These are phyloP conservation scores for Acorus gramineus DNA, from an alignment of 106 monocot genomes.

Conservation along the genomic window DNA sequence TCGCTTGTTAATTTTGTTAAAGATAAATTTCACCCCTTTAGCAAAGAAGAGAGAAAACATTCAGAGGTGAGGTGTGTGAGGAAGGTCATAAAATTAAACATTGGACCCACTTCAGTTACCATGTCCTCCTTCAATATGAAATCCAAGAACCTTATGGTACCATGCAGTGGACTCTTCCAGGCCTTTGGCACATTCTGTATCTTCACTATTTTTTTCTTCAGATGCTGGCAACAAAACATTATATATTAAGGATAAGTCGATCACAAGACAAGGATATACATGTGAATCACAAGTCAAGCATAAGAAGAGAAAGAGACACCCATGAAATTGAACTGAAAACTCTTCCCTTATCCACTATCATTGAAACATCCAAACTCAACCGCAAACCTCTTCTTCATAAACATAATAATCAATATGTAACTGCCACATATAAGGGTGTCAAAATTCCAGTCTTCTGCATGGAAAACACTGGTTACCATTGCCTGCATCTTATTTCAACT, in stretches of 20 bases:
- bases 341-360: no score
- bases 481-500: no score
- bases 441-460: no score
- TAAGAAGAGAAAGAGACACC: no score
- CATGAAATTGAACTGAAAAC: no score
- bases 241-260: neutral
- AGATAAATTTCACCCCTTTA: conserved; percentile 69
- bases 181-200: conserved; percentile 21
- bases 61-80: neutral
- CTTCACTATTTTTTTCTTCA: conserved; percentile 29
- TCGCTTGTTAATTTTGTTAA: conserved; percentile 43
- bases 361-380: no score
- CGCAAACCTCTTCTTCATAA: no score
- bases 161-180: conserved; percentile 41
- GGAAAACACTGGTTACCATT: no score
- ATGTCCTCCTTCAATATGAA: conserved; percentile 52
- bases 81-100: neutral
- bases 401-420: no score
- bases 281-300: no score
- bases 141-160: conserved; percentile 66
- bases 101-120: conserved; percentile 25
- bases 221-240: neutral
- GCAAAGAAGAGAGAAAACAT: conserved; percentile 7
- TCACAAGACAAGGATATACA: no score
- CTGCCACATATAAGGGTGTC: no score